Evolutionary conservation across 1,284 basidiomycete species (phyloP), one percentile per base, ranked within the genome.

Genomic region (Kwoniella shivajii): DNA sequence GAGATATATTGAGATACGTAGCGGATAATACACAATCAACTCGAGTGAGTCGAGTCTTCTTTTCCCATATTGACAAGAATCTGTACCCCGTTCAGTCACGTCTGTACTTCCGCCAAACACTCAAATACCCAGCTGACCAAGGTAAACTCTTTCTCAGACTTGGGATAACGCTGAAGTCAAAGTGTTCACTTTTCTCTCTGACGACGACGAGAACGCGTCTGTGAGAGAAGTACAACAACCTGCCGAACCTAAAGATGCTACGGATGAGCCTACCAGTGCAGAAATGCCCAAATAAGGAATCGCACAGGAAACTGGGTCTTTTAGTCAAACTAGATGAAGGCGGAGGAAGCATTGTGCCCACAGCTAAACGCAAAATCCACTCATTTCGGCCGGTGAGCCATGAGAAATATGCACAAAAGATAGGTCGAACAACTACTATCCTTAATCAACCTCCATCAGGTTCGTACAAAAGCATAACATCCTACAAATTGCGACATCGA

Each of bases 101-200:
- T 10, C 34, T 36, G 34, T 10, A 36, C 34, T 10, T n/a, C 13
- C 51, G 13, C 43, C 22, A 60, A 38, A 39, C 27, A n/a, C 20
- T 6, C 18, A 46, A 14, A 24, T 20, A 31, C 48, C 24, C 41
- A 33, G 27, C 9, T 34, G 16, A 41, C 20, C 20, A 9, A 9
- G 18, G 20, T 22, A 5, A 18, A 22, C 22, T 6, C 20, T 4
- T 6, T 29, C 10, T 24, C 44, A 75, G 74, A 63, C 64, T 9
- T 78, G 77, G 76, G 65, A 52, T 22, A 79, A 79, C 55, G 71
- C 75, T 56, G 73, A 78, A 50, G 61, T 69, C 29, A 64, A 65
- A 46, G 59, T 71, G 16, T 78, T 69, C 59, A 68, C 68, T 1
- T 78, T 79, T 56, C 46, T 22, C 5, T 61, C 61, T 1, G 57